Evolutionary conservation across 2,329 filamentous ascomycete species (phyloP).

Genomic region (Venturia nashicola): DNA sequence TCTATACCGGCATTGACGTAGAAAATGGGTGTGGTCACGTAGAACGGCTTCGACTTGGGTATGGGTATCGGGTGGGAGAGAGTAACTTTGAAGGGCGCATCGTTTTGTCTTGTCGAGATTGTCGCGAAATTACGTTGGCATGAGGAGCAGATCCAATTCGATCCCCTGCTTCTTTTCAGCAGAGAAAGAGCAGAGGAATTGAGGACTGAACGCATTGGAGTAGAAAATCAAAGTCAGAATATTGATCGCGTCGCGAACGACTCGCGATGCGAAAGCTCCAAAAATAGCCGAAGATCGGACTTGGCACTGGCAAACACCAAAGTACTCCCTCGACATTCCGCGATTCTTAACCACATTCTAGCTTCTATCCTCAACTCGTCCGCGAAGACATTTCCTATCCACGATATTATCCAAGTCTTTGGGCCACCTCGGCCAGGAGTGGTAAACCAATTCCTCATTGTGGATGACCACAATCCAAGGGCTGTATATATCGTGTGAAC

Average conservation of each 20-base stretch:
- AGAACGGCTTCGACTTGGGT: conserved; percentile 62
- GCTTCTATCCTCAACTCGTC: neutral
- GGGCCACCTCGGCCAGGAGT: neutral
- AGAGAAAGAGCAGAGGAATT: neutral
- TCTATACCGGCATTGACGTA: conserved; percentile 85
- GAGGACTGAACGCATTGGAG: neutral
- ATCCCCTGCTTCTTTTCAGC: neutral
- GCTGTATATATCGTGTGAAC: neutral
- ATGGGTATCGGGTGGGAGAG: neutral
- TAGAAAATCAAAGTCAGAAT: neutral
- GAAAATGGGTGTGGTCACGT: conserved; percentile 94
- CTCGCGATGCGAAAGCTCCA: neutral
- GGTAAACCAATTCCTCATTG: neutral
- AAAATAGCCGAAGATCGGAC: neutral
- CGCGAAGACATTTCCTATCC: neutral
- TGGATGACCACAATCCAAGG: neutral
- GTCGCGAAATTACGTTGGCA: conserved; percentile 1
- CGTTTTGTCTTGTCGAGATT: neutral
- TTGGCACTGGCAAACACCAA: neutral
- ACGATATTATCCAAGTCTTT: neutral
- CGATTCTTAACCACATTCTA: neutral
- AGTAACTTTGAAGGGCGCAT: neutral
- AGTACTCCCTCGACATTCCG: neutral
- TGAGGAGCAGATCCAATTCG: conserved; percentile 1
- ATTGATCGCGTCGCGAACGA: neutral